Evolutionary conservation across 257 asterid genomes (phyloP).

Genomic region (Nicotiana paniculata): DNA sequence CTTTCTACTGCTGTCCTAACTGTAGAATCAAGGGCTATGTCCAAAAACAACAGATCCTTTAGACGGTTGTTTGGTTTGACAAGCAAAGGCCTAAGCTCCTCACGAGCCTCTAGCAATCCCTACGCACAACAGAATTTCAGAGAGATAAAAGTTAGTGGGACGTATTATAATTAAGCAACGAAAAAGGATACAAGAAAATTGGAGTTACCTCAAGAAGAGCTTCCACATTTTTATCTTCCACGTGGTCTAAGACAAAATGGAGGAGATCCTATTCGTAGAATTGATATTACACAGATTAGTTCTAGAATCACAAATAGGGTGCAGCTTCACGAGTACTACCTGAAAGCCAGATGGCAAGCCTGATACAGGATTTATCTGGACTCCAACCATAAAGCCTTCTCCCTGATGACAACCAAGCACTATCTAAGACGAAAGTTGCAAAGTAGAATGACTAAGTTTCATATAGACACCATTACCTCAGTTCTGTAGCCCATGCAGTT

Average conservation of each 20-base stretch:
- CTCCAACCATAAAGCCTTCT: conserved; percentile 99
- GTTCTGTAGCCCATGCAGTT: conserved; percentile 92
- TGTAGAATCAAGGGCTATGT: conserved; percentile 91
- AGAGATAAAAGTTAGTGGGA: neutral
- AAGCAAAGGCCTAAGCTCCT: conserved; percentile 90
- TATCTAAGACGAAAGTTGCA: conserved; percentile 11
- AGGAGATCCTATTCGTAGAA: conserved; percentile 66
- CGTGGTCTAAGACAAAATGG: conserved; percentile 61
- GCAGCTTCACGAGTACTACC: conserved; percentile 31
- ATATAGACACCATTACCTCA: conserved; percentile 46
- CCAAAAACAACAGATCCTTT: conserved; percentile 88
- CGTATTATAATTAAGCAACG: neutral
- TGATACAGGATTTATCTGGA: conserved; percentile 84
- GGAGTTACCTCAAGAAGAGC: conserved; percentile 80
- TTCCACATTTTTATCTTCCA: conserved; percentile 89
- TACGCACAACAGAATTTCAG: conserved; percentile 20
- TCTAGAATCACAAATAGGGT: conserved; percentile 3
- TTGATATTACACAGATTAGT: neutral
- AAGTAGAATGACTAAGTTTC: conserved; percentile 3
- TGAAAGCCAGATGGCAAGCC: conserved; percentile 93
- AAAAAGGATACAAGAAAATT: conserved; percentile 14
- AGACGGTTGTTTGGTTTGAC: conserved; percentile 68
- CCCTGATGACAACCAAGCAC: conserved; percentile 48
- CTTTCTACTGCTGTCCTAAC: conserved; percentile 97
- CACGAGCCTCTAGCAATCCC: conserved; percentile 97